Evolutionary conservation across 2,329 filamentous ascomycete genomes (phyloP), one percentile per base, ranked within the genome.

Genomic region (Coniella vitis): DNA sequence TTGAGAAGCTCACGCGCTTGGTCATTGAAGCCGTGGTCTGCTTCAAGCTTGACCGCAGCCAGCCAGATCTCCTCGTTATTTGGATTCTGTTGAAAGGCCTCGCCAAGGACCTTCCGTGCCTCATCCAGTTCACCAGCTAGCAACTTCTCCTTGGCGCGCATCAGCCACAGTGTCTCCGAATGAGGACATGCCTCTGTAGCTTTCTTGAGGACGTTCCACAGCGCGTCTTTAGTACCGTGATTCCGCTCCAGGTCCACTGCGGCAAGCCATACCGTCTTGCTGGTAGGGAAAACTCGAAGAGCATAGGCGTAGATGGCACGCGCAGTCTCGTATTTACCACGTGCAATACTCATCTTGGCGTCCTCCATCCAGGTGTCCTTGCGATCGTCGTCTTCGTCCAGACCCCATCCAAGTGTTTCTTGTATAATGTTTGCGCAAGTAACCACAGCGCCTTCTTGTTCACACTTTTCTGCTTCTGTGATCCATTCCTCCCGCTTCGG

Each of bases 41-140:
- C 89, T 68, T 98, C 93, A 40, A 98, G 81, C 65, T 96, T 95
- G 56, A 98, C 93, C 39, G 93, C 93, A 14, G 90, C 87, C 41
- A 96, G 83, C 86, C 93, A 98, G 56, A 98, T 96, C 64, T 97
- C 90, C 66, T 98, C 93, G 68, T 95, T 96, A 65, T 94, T 90
- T 1, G 89, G 89, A 59, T 97, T 94, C 63, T 95, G 88, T 58
- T 91, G 85, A 74, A 98, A 98, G 4, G 91, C 93, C 55, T 85
- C 81, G 22, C 83, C 91, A 14, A 98, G 79, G 1, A 97, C 90
- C 54, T 83, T 76, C 48, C 93, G 81, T 12, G 93, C 90, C 54
- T 88, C 88, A 62, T 95, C 85, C 38, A 95, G 83, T 59, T 95
- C 85, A 43, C 90, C 90, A 2, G 86, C 81, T 61, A 93, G 81